Evolutionary conservation across 2,329 filamentous ascomycete genomes (phyloP), one percentile per base, ranked within the genome.

Genomic region (Xylariomycetidae sp.): DNA sequence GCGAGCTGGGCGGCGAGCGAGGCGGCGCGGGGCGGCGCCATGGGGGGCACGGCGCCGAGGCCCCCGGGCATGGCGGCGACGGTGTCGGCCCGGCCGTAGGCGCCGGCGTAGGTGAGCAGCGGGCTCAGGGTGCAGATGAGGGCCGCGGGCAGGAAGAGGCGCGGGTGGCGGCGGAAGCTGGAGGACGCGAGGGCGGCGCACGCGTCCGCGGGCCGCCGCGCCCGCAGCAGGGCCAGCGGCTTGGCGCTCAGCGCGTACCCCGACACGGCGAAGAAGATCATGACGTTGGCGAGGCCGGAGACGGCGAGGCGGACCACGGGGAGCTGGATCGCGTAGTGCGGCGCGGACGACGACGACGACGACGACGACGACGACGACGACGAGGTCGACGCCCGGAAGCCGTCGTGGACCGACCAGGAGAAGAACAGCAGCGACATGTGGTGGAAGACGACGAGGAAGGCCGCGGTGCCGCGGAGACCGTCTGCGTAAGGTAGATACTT

Each of bases 391-490:
- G 22, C 29, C 16, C 12, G 31, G 32, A 50, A 58, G 24, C 50
- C 56, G 4, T 43, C 29, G 39, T 59, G 49, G 17, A 58, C 35
- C 20, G 34, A 29, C 51, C 48, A 52, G 0, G 48, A 37, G 40
- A 57, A 57, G 39, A 43, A 56, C 6, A 57, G 29, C 9, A 59
- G 43, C 6, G 49, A 53, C 19, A 50, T 46, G 52, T 73, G 67
- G 31, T 70, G 65, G 37, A 64, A 59, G 40, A 74, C 75, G 5
- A 77, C 72, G 22, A 75, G 52, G 20, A 76, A 60, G 3, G 72
- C 70, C 4, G 72, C 70, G 33, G 74, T 66, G 6, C 73, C 73
- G 46, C 73, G 58, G 13, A 76, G 56, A 6, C 72, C 72, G 42
- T 76, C 72, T 52, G 19, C 12, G 8, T 10, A 26, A 10, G 23